Conservation (phyloP, 2,329 filamentous ascomycete genomes). For the Cercospora zeina region DNA sequence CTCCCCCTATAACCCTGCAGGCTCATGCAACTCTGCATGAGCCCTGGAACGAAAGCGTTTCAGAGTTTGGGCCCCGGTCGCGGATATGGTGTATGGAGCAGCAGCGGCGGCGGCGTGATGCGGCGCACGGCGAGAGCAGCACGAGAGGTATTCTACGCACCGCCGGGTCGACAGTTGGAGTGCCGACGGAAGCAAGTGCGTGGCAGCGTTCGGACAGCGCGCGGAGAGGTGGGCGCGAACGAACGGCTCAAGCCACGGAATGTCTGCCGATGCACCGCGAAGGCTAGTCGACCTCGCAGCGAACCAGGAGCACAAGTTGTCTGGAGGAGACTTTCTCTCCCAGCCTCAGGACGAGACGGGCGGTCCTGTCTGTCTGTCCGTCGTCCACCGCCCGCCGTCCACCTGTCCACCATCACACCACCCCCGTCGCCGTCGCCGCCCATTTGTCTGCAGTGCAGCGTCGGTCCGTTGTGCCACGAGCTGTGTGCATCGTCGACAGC, state of each 20-base stretch:
- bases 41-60: constrained; percentile 13
- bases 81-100: not conserved
- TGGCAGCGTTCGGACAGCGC: constrained; percentile 1
- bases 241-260: constrained; percentile 9
- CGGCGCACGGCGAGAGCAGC: not conserved
- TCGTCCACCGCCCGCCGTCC: not conserved
- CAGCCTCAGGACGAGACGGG: constrained; percentile 8
- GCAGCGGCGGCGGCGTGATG: not conserved
- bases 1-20: constrained; percentile 13
- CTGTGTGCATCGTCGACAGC: not conserved
- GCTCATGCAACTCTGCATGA: constrained; percentile 17
- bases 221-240: not conserved
- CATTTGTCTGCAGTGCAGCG: not conserved
- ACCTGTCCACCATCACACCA: not conserved
- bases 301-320: constrained; percentile 12
- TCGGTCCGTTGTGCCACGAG: constrained; percentile 6
- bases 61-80: constrained; percentile 14
- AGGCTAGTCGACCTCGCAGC: constrained; percentile 9
- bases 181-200: not conserved
- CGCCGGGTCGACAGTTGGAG: constrained; percentile 1
- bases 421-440: not conserved
- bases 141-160: no score
- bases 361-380: not conserved
- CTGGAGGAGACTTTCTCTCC: constrained; percentile 3
- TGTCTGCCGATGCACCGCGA: constrained; percentile 9